Base-by-base conservation (phyloP, 768 basidiomycete genomes). In the Tylopilus intermedius region DNA sequence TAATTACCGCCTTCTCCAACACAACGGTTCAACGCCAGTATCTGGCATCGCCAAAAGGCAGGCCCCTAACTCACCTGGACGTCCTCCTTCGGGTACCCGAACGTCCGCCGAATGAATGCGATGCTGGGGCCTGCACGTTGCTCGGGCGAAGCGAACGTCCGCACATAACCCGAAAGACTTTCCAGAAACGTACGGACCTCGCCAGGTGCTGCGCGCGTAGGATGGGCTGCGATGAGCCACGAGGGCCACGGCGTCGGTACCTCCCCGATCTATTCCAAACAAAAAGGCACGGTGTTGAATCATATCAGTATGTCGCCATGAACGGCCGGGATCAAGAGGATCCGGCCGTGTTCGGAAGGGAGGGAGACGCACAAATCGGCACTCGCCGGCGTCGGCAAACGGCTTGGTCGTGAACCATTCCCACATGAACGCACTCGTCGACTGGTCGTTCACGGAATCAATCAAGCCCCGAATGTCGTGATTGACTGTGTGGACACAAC, bases 161-260 rank as follows among this genome's bases (percentile, higher is more conserved):
- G 76, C 18, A 94, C 87, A 62, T 84, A 82, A 5, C 61, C 69
- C 5, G 87, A 81, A 21, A 97, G 78, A 26, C 71, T 67, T 5
- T 72, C 54, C 13, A 97, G 73, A 72, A 96, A 96, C 3, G 67
- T 47, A 15, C 68, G 67, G 13, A 93, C 72, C 0, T 73, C 74
- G 2, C 66, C 61, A 0, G 78, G 54, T 4, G 80, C 67, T 27
- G 85, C 81, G 14, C 86, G 79, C 11, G 76, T 75, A 0, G 86
- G 86, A 58, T 91, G 87, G 8, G 91, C 91, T 24, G 90, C 94
- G 62, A 98, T 90, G 53, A 90, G 72, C 95, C 95, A 99, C 0
- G 92, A 94, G 13, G 94, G 90, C 95, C 95, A 99, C 0, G 95
- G 95, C 0, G 94, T 97, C 35, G 85, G 84, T 5, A 91, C 84